Evolutionary conservation across 768 basidiomycete genomes (phyloP), one percentile per base, ranked within the genome.

Genomic region (Kwoniella europaea): DNA sequence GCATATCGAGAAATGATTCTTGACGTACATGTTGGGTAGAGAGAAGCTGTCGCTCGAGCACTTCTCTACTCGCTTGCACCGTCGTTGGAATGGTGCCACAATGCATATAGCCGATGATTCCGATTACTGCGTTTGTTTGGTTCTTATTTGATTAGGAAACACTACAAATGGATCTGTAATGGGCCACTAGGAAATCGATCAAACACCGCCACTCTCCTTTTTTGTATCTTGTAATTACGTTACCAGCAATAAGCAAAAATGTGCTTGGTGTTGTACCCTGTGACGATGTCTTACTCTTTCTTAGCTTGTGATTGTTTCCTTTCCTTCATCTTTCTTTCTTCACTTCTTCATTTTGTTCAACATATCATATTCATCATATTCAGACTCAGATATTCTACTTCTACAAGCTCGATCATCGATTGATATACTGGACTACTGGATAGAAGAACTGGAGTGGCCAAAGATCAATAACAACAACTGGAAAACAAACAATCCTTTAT

Each of bases 111-210:
- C 59, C 41, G 42, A 61, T 61, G 43, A 61, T 43, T 43, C 59
- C 59, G 55, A n/a, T 56, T 22, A n/a, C 12, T 24, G 12, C 18
- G 6, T 9, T 16, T 61, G 59, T 61, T 58, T 44, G 42, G 27
- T 61, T 61, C 20, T 12, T 12, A 61, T 20, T 35, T 5, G 16
- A 27, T 20, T 35, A 35, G 9, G 15, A 27, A 27, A 12, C 15
- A 18, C 20, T 20, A 12, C 10, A 27, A 4, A 56, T 10, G 54
- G 7, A 16, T 16, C 46, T n/a, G 59, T 61, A 61, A 61, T 61
- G 10, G n/a, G 13, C 5, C 20, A 61, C 44, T 43, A 61, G 59
- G 59, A 18, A 61, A n/a, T 61, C 18, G 59, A 61, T 61, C 59
- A 61, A 61, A 61, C 59, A 61, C 59, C 59, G 59, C 59, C 59